Evolutionary conservation across 2,329 filamentous ascomycete genomes (phyloP).

Genomic region (Trichoderma sp.): DNA sequence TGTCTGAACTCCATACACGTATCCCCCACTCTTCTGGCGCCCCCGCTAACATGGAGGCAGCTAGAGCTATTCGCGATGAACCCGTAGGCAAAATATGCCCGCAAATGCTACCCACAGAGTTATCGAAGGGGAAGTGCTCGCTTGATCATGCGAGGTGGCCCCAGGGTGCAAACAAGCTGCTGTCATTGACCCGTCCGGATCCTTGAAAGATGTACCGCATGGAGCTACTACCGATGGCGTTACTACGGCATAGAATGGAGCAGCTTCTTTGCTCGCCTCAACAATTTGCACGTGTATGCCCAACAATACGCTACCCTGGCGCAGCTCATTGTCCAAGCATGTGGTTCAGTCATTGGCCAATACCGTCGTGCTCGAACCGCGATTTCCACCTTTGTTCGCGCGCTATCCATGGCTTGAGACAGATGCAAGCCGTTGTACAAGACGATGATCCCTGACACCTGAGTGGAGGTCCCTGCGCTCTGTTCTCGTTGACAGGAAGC

Average conservation of each 20-base stretch:
- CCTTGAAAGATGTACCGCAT: constrained; percentile 11
- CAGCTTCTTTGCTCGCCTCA: constrained; percentile 18
- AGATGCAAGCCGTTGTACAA: constrained; percentile 4
- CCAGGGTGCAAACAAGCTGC: neutral
- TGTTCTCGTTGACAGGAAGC: constrained; percentile 9
- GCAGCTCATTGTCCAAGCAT: constrained; percentile 40
- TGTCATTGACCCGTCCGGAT: neutral
- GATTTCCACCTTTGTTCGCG: neutral
- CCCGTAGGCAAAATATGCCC: neutral
- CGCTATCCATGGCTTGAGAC: constrained; percentile 9
- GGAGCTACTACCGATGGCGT: constrained; percentile 16
- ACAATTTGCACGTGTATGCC: constrained; percentile 28
- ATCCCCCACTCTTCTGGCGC: constrained; percentile 19
- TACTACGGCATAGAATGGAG: constrained; percentile 1
- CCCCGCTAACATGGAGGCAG: constrained; percentile 3
- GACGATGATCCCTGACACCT: constrained; percentile 7
- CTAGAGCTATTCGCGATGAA: constrained; percentile 8
- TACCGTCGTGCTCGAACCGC: constrained; percentile 34
- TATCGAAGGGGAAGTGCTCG: neutral
- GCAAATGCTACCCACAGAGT: neutral
- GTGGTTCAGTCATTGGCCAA: constrained; percentile 49
- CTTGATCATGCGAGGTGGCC: neutral
- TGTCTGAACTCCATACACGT: neutral
- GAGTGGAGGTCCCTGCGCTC: neutral
- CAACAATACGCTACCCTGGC: constrained; percentile 33